A percentile compares a stretch with the other conserved stretches of the same genome.
Evolutionary conservation across 148 eudicot species (phyloP).

Genomic region (Tetragonia tetragonoides): DNA sequence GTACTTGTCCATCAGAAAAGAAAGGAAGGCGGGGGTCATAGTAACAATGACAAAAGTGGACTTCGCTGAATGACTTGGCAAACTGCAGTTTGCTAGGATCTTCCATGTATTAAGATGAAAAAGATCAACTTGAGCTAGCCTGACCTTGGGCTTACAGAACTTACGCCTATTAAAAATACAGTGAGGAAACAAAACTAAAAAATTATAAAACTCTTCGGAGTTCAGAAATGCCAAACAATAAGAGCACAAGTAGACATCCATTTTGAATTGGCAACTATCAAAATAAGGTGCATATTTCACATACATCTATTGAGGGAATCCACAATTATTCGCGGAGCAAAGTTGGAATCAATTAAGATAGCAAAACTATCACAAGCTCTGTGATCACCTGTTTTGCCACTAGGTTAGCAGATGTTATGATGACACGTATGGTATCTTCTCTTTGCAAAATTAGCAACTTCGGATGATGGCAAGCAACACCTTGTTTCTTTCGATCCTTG

Average conservation of each 20-base stretch:
- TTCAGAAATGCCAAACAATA: background rate
- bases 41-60: background rate
- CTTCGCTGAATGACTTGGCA: background rate
- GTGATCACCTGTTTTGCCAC: constrained; percentile 67
- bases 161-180: background rate
- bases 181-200: background rate
- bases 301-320: background rate
- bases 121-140: background rate
- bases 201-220: background rate
- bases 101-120: background rate
- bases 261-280: background rate
- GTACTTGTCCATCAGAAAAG: background rate
- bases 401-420: constrained; percentile 86
- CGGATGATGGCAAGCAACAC: constrained; percentile 96
- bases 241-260: background rate
- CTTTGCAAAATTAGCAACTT: constrained; percentile 81
- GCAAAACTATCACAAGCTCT: background rate
- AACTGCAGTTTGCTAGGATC: background rate
- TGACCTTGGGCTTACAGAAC: background rate
- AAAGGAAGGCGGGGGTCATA: background rate
- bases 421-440: constrained; percentile 65
- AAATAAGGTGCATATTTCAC: background rate
- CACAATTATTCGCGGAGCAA: background rate
- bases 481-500: constrained; percentile 62
- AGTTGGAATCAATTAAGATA: background rate